A percentile compares a stretch with the other conserved stretches of the same genome.
These are phyloP conservation scores for Suillus decipiens DNA, from an alignment of 768 basidiomycete species.

Conservation along the genomic window DNA sequence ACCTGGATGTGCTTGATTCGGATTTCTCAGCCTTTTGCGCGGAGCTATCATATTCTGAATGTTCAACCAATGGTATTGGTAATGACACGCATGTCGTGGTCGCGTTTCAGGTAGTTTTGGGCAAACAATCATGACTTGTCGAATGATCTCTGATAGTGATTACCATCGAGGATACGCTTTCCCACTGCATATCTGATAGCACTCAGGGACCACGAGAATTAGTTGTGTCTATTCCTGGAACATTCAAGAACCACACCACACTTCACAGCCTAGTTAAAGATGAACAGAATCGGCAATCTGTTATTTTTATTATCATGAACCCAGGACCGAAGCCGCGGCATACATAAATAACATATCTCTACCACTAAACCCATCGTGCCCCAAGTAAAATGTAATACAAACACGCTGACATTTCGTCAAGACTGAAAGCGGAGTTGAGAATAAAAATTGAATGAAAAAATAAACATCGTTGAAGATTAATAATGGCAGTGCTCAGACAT, in stretches of 20 bases:
- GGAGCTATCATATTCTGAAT: background rate
- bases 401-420: background rate
- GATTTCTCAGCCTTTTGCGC: background rate
- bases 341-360: background rate
- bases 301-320: background rate
- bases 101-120: background rate
- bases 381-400: background rate
- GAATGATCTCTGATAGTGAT: background rate
- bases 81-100: background rate
- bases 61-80: background rate
- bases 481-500: conserved; percentile 9
- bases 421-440: background rate
- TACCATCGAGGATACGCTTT: background rate
- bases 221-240: background rate
- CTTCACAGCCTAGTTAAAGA: background rate
- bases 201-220: background rate
- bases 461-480: background rate
- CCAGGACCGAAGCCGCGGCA: background rate
- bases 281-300: background rate
- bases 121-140: background rate
- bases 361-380: background rate
- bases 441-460: background rate
- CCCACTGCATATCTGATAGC: background rate
- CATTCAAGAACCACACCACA: background rate
- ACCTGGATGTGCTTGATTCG: background rate